phyloP scores from a whole-genome alignment of 2,329 filamentous ascomycete genomes.

The Dactylellina leptospora region DNA sequence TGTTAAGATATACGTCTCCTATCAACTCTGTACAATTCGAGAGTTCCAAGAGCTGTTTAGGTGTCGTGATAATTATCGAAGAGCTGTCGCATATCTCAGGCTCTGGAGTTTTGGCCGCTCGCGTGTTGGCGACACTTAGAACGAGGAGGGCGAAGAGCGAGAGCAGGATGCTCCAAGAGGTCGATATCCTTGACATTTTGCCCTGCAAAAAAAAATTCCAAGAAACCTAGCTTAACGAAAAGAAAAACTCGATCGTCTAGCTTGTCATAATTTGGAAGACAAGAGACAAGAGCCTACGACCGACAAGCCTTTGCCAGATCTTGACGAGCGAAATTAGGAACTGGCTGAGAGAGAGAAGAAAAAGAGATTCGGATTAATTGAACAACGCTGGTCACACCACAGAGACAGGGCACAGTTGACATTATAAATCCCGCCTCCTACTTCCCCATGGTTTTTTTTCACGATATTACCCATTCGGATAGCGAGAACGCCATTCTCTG shows the following conservation, averaged over 20 bases:
- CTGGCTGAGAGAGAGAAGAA: not conserved
- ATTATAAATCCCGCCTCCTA: constrained; percentile 50
- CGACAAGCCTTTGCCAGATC: constrained; percentile 1
- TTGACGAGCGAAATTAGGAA: not conserved
- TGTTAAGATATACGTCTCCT: constrained; percentile 41
- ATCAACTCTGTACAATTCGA: constrained; percentile 36
- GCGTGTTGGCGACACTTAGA: constrained; percentile 37
- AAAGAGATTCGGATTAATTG: constrained; percentile 44
- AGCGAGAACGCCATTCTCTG: constrained; percentile 40
- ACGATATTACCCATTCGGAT: constrained; percentile 18
- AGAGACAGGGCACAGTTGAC: constrained; percentile 28
- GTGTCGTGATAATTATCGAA: constrained; percentile 34
- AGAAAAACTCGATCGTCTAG: constrained; percentile 18
- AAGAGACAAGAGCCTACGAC: not conserved
- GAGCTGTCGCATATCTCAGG: constrained; percentile 41
- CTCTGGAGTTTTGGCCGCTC: constrained; percentile 3
- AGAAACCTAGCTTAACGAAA: constrained; percentile 8
- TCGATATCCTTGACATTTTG: constrained; percentile 32
- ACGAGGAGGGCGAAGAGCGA: constrained; percentile 33
- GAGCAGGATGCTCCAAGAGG: constrained; percentile 23
- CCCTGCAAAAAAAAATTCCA: constrained; percentile 2
- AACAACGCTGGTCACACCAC: constrained; percentile 8
- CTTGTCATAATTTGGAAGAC: constrained; percentile 28
- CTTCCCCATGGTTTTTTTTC: constrained; percentile 9
- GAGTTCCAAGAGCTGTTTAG: constrained; percentile 24